phyloP scores from a whole-genome alignment of 352 stramenopile species.

The Globisporangium nodosum region DNA sequence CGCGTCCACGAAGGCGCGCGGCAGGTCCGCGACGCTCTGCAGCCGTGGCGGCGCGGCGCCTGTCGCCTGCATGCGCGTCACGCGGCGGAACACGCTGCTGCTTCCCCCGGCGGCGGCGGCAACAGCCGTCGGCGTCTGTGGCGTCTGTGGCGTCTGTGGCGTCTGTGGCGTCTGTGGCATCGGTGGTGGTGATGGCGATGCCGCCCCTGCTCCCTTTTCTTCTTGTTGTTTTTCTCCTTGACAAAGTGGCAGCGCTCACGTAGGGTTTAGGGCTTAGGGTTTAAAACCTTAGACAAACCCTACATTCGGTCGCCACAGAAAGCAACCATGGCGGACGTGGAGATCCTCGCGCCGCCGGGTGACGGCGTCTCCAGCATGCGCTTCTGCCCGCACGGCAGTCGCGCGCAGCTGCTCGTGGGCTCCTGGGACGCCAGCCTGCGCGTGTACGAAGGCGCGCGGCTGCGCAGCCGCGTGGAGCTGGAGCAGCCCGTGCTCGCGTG shows the following conservation, averaged over 20 bases:
- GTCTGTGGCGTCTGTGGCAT: conserved; percentile 1
- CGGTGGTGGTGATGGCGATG: neutral
- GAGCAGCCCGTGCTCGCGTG: conserved; percentile 66
- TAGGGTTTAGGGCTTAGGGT: too few species aligned
- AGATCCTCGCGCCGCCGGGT: conserved; percentile 67
- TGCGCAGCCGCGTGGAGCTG: conserved; percentile 60
- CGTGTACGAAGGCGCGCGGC: conserved; percentile 57
- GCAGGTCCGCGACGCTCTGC: conserved; percentile 54
- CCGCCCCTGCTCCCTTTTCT: neutral
- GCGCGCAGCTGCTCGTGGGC: conserved; percentile 53
- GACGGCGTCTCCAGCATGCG: conserved; percentile 82
- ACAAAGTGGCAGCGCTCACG: too few species aligned
- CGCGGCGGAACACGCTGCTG: conserved; percentile 36
- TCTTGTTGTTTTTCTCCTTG: too few species aligned
- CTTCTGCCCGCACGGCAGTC: conserved; percentile 48
- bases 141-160: neutral
- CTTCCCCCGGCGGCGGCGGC: neutral
- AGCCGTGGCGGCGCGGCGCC: conserved; percentile 24
- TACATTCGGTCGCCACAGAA: too few species aligned
- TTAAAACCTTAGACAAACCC: too few species aligned
- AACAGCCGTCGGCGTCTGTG: neutral
- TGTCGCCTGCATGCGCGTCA: conserved; percentile 61
- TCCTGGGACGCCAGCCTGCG: conserved; percentile 77
- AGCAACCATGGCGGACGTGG: conserved; percentile 26
- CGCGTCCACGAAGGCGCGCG: conserved; percentile 32